phyloP scores from a whole-genome alignment of 148 eudicot genomes.

The Rhododendron vialii region DNA sequence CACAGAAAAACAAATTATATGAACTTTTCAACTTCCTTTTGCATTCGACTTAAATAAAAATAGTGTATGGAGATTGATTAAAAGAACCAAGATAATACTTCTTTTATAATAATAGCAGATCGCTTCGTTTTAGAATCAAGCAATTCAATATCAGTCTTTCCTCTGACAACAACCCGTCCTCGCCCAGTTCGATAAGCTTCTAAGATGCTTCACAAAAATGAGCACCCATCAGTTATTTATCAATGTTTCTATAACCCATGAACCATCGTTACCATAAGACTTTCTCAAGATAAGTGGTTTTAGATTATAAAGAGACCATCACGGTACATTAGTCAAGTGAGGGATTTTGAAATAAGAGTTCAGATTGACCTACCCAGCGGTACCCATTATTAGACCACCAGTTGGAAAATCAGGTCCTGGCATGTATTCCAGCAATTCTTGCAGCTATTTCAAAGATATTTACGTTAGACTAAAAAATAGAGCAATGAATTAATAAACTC shows the following conservation, averaged over 20 bases:
- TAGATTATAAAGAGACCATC: background rate
- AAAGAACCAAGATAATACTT: slow-evolving; percentile 38
- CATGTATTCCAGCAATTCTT: slow-evolving; percentile 93
- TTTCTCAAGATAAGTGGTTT: background rate
- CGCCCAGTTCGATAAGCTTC: slow-evolving; percentile 91
- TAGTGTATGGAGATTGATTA: background rate
- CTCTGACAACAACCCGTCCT: slow-evolving; percentile 87
- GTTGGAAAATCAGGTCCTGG: slow-evolving; percentile 99
- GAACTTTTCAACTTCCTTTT: background rate
- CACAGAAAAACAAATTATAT: slow-evolving; percentile 9
- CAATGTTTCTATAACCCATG: background rate
- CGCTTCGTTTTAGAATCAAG: slow-evolving; percentile 80
- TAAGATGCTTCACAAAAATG: slow-evolving; percentile 51
- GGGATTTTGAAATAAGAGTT: background rate
- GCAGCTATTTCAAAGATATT: slow-evolving; percentile 48
- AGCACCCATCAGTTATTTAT: slow-evolving; percentile 12
- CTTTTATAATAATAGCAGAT: slow-evolving; percentile 76
- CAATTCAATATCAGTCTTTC: slow-evolving; percentile 79
- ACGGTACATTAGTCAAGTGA: background rate
- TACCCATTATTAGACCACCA: slow-evolving; percentile 96
- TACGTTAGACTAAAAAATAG: background rate
- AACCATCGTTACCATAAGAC: background rate
- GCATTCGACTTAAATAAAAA: background rate
- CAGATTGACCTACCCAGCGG: slow-evolving; percentile 52
- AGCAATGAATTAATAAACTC: background rate